These are phyloP conservation scores for Orbilia quercus DNA, from an alignment of 2,329 filamentous ascomycete genomes.

Conservation along the genomic window DNA sequence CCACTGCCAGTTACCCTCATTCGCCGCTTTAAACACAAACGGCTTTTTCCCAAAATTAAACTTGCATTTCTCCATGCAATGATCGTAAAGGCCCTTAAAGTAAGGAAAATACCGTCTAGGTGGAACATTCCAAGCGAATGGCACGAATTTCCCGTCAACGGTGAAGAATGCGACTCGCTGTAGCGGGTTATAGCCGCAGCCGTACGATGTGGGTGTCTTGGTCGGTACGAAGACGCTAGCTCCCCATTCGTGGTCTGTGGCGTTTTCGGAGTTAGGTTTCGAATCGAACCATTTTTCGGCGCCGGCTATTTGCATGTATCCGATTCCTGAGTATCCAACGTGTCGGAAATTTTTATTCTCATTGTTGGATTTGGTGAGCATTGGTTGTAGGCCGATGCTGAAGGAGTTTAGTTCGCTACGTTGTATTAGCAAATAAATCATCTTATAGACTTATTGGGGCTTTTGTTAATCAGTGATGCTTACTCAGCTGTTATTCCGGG, in stretches of 20 bases:
- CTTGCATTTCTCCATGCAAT: neutral
- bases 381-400: neutral
- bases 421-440: too few relatives aligned
- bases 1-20: slow-evolving; percentile 20
- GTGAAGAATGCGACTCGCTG: slow-evolving; percentile 26
- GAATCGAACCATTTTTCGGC: too few relatives aligned
- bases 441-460: neutral
- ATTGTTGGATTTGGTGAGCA: neutral
- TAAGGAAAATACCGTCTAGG: slow-evolving; percentile 14
- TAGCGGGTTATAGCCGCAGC: slow-evolving; percentile 24
- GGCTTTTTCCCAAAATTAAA: slow-evolving; percentile 22
- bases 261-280: too few relatives aligned
- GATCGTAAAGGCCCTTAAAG: neutral
- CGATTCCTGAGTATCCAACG: too few relatives aligned
- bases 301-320: too few relatives aligned
- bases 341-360: too few relatives aligned
- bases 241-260: neutral
- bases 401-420: neutral
- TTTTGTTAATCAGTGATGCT: neutral
- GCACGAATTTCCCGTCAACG: slow-evolving; percentile 14
- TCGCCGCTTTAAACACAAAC: slow-evolving; percentile 12
- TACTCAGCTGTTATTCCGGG: neutral
- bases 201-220: neutral
- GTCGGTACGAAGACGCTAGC: neutral
- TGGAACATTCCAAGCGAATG: neutral